These are phyloP conservation scores for Fusarium nygamai DNA, from an alignment of 2,329 filamentous ascomycete genomes.

Conservation along the genomic window DNA sequence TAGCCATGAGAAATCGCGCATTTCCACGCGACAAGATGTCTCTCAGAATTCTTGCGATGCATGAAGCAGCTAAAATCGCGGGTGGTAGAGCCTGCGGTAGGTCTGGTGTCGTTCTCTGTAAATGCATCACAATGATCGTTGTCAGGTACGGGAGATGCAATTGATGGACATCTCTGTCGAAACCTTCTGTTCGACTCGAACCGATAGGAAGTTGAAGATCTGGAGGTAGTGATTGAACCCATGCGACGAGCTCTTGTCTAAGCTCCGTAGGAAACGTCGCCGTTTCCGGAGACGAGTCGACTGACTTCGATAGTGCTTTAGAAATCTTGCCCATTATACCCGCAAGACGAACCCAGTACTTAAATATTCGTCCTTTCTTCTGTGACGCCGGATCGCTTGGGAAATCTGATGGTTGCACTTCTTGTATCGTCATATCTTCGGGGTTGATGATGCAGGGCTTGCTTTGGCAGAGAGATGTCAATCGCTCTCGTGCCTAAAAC, in stretches of 20 bases:
- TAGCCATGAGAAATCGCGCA: slow-evolving; percentile 53
- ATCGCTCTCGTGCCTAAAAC: slow-evolving; percentile 29
- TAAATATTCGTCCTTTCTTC: slow-evolving; percentile 52
- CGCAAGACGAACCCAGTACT: slow-evolving; percentile 54
- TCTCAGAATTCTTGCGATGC: slow-evolving; percentile 41
- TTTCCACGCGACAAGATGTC: slow-evolving; percentile 52
- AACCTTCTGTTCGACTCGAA: slow-evolving; percentile 40
- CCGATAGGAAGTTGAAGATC: slow-evolving; percentile 31
- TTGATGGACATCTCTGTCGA: slow-evolving; percentile 54
- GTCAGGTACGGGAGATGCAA: slow-evolving; percentile 55
- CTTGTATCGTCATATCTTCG: slow-evolving; percentile 52
- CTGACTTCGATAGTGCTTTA: slow-evolving; percentile 46
- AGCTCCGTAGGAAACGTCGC: slow-evolving; percentile 21
- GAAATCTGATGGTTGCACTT: slow-evolving; percentile 52
- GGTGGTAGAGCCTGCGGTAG: slow-evolving; percentile 44
- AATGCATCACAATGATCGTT: slow-evolving; percentile 52
- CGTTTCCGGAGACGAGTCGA: neutral
- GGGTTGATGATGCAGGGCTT: slow-evolving; percentile 56
- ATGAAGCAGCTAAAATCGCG: slow-evolving; percentile 30
- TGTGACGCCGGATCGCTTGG: slow-evolving; percentile 45
- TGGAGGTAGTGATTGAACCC: slow-evolving; percentile 22
- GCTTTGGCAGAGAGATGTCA: slow-evolving; percentile 54
- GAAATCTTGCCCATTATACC: slow-evolving; percentile 53
- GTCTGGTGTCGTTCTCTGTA: slow-evolving; percentile 48
- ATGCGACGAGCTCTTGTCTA: slow-evolving; percentile 28